Conservation (phyloP, 2,329 filamentous ascomycete genomes). For the Graphiopsis chlorocephala region DNA sequence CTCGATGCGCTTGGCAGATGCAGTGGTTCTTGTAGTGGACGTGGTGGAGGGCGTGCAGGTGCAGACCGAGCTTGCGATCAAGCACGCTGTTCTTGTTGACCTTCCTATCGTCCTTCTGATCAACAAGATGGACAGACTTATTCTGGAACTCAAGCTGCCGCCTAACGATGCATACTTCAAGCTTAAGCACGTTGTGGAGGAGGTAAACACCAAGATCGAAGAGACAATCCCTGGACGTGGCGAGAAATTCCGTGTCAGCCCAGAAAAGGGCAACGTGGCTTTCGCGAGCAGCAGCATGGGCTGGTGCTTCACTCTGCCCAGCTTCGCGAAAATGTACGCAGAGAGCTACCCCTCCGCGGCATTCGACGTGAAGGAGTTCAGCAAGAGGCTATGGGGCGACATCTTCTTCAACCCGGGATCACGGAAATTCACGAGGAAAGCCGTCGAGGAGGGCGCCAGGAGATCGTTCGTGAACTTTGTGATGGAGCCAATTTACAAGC, state of each 20-base stretch:
- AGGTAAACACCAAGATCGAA: constrained; percentile 94
- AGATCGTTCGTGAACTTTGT: constrained; percentile 93
- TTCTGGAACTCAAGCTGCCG: constrained; percentile 89
- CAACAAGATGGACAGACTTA: constrained; percentile 96
- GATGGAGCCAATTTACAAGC: constrained; percentile 94
- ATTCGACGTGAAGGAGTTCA: constrained; percentile 78
- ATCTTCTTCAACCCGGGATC: constrained; percentile 92
- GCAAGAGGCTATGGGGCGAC: constrained; percentile 86
- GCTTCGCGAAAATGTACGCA: constrained; percentile 95
- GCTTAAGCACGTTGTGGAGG: constrained; percentile 95
- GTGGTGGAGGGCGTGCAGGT: constrained; percentile 98
- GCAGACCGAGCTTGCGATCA: constrained; percentile 96
- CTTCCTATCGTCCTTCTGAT: constrained; percentile 85
- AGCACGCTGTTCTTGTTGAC: constrained; percentile 86
- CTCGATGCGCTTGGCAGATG: constrained; percentile 81
- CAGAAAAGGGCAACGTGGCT: constrained; percentile 96
- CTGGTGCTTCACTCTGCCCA: constrained; percentile 93
- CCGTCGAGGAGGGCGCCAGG: constrained; percentile 73
- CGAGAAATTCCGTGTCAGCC: constrained; percentile 77
- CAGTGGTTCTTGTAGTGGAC: constrained; percentile 89
- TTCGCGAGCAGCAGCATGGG: constrained; percentile 92
- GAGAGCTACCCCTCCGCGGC: constrained; percentile 63
- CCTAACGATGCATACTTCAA: constrained; percentile 98
- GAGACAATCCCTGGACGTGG: constrained; percentile 79
- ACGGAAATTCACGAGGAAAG: constrained; percentile 87